Evolutionary conservation across 352 stramenopile genomes (phyloP).

Genomic region (Phytophthora tentaculata): DNA sequence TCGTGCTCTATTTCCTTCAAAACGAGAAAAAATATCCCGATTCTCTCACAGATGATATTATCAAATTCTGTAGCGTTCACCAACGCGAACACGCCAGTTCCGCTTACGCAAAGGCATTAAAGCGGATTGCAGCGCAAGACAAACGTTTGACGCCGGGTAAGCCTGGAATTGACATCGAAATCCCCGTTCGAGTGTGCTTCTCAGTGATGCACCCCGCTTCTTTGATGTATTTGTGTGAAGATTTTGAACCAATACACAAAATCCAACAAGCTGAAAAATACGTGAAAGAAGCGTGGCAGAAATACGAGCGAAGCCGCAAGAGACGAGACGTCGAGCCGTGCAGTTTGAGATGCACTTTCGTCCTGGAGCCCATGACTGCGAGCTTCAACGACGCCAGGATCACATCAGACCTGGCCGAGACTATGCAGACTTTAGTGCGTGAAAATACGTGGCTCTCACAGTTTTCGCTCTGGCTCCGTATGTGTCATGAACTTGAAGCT

Average conservation of each 20-base stretch:
- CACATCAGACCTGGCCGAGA: background rate
- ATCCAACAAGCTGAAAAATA: background rate
- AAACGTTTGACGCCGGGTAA: background rate
- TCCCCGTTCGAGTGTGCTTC: background rate
- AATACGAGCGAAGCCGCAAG: background rate
- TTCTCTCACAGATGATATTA: background rate
- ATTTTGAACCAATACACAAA: background rate
- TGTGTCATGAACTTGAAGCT: background rate
- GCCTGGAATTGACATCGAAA: background rate
- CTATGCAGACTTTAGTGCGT: constrained; percentile 5
- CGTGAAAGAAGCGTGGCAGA: background rate
- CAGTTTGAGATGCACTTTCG: constrained; percentile 22
- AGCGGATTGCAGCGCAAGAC: background rate
- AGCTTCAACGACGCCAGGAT: constrained; percentile 11
- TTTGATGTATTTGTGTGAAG: background rate
- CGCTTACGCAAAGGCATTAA: background rate
- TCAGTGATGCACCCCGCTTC: background rate
- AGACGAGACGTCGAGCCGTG: constrained; percentile 1
- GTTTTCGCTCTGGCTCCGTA: background rate
- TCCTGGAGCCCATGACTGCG: constrained; percentile 22
- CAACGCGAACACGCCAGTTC: background rate
- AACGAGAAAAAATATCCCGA: background rate
- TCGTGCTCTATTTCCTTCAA: constrained; percentile 1
- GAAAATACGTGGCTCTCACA: constrained; percentile 16
- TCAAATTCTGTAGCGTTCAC: background rate